Base-by-base conservation (phyloP, 2,329 filamentous ascomycete species). In the Cadophora sp. region DNA sequence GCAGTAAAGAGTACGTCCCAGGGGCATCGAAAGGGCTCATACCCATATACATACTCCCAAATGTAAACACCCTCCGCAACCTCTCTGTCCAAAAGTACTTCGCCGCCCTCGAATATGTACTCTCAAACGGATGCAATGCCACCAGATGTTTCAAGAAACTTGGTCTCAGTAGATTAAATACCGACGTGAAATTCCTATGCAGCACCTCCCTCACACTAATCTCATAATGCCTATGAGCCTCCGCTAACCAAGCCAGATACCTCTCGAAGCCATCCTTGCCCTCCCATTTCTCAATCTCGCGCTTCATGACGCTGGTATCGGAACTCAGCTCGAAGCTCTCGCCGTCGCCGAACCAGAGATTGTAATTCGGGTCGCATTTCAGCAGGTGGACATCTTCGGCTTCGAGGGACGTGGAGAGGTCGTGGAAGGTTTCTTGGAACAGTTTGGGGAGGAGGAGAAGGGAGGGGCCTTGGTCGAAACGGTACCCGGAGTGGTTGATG, bases 31-130 rank as follows among this genome's bases (percentile, higher is more conserved):
- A 93, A 0, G 91, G 91, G 65, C 85, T 89, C 91, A 93, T 93
- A 0, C 91, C 91, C 88, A 93, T 91, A 75, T 94, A 93, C 91
- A 93, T 94, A 73, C 89, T 92, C 26, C 87, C 90, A 78, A 93
- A 93, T 0, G 91, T 93, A 72, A 93, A 93, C 0, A 91, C 90
- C 29, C 90, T 81, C 69, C 91, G 82, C 74, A 93, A 76, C 67
- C 90, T 82, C 75, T 93, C 91, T 0, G 89, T 90, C 82, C 83
- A 85, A 77, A 93, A 93, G 74, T 93, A 93, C 69, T 84, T 84
- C 29, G 85, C 82, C 3, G 90, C 88, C 31, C 91, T 80, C 7
- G 82, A 82, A 81, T 89, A 93, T 19, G 92, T 91, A 73, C 85
- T 90, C 77, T 92, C 88, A 70, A 93, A 89, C 0, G 90, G 90